Conservation (phyloP, 305 asterid species). For the Nicotiana rustica region DNA sequence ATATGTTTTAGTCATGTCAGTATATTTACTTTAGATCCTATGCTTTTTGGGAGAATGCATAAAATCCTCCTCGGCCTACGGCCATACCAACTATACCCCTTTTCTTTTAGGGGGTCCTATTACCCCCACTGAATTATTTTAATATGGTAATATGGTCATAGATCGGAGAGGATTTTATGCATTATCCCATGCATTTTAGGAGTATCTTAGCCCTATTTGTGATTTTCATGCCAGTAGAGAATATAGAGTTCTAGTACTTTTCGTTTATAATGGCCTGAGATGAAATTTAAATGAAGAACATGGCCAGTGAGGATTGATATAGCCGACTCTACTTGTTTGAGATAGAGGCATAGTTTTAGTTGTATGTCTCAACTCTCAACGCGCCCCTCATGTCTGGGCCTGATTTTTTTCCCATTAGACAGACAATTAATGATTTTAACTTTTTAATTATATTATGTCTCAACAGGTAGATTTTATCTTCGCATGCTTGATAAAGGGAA, state of each 20-base stretch:
- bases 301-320: no score
- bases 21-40: neutral
- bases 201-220: neutral
- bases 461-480: slow-evolving; percentile 30
- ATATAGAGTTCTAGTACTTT: no score
- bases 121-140: no score
- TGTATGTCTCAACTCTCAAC: neutral
- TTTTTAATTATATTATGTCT: neutral
- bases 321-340: neutral
- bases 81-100: no score
- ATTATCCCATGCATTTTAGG: neutral
- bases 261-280: no score
- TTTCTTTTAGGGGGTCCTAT: no score
- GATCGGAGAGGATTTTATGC: no score
- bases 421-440: neutral
- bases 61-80: no score
- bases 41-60: neutral
- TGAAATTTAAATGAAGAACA: no score
- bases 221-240: neutral
- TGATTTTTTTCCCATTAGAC: no score
- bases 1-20: neutral
- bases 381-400: neutral
- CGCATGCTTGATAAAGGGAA: slow-evolving; percentile 18
- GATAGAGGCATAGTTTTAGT: neutral
- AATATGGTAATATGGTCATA: no score